Base-by-base conservation (phyloP, 768 basidiomycete genomes). In the Pholiota microspora region DNA sequence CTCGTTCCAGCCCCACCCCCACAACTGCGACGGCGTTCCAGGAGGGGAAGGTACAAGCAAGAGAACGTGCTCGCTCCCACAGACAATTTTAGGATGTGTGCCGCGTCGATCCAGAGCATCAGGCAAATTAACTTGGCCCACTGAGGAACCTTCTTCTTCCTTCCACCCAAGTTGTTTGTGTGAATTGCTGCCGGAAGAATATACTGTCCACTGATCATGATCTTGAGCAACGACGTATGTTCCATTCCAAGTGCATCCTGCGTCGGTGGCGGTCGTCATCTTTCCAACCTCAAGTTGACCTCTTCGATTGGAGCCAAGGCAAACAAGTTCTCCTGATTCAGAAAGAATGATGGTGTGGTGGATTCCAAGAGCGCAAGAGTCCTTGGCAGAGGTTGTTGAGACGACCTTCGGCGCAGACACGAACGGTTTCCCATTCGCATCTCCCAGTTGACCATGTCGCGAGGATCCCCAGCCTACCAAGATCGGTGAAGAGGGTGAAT, bases 1-100 rank as follows among this genome's bases (percentile, higher is more conserved):
- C 68, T 98, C 96, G 68, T 98, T 98, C 95, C 96, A 98, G 0
- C 96, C 96, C 92, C 95, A 97, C 0, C 84, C 90, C 82, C 84
- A 90, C 0, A 94, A 79, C 58, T 81, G 23, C 6, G 48, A 6
- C 6, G 7, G n/a, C 10, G 78, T 1, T 61, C 56, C 7, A 50
- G 58, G 7, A 15, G 45, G 47, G 7, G 49, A 36, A n/a, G 23
- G 45, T 49, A 73, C 51, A 5, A 76, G 60, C 15, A 70, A 70
- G 7, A 97, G 69, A 2, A 92, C 80, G 69, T 98, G 94, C 68
- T 98, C 95, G 61, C 89, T 92, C 16, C 94, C 94, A 53, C 88
- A 90, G 0, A 80, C 81, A 12, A 95, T 45, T 16, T 47, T 45
- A 1, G 61, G 66, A 59, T 62, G 61, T 62, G 59, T 56, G 68